phyloP scores from a whole-genome alignment of 257 asterid genomes.

The Agastache rugosa region DNA sequence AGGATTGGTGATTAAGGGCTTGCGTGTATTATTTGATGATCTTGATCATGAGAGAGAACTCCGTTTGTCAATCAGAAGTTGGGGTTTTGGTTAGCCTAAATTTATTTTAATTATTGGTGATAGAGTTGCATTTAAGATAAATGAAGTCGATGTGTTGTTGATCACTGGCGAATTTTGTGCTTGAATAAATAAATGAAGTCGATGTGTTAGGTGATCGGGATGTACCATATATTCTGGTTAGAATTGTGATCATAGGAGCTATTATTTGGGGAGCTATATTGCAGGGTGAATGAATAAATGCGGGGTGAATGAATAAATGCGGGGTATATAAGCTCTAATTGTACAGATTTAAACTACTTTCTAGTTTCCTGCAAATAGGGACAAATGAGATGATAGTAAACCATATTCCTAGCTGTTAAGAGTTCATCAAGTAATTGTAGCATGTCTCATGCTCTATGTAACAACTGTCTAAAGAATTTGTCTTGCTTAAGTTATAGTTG shows the following conservation, averaged over 20 bases:
- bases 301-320: background rate
- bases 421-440: background rate
- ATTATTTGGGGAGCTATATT: background rate
- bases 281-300: constrained; percentile 3
- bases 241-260: constrained; percentile 24
- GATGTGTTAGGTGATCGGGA: constrained; percentile 16
- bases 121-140: background rate
- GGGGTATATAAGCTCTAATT: background rate
- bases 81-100: constrained; percentile 15
- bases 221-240: background rate
- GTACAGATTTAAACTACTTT: background rate
- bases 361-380: no score
- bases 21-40: background rate
- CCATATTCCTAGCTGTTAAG: background rate
- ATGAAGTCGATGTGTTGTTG: constrained; percentile 4
- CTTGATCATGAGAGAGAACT: constrained; percentile 14
- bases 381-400: no score
- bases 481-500: constrained; percentile 16
- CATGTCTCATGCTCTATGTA: background rate
- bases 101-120: background rate
- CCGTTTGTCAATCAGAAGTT: constrained; percentile 13
- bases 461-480: background rate
- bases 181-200: no score
- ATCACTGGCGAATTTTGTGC: background rate
- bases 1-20: constrained; percentile 4